Base-by-base conservation (phyloP, 805 yeast species). In the Metschnikowia santaceciliae region DNA sequence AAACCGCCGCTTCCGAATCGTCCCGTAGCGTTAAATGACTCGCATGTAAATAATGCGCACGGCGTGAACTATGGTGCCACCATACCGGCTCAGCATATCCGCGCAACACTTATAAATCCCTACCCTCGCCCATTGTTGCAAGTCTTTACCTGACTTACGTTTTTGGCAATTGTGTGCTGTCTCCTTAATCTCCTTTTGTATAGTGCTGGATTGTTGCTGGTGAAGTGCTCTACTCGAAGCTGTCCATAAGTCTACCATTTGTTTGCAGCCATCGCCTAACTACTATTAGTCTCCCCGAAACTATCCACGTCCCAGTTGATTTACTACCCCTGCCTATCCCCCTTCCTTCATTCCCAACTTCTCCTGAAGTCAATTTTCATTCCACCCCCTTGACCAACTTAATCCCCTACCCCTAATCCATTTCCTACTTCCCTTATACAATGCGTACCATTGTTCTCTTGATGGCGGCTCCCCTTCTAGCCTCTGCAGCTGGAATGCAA, bases 31-130 rank as follows among this genome's bases (percentile, higher is more conserved):
- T 22, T 36, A 44, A 35, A 36, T 44, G 34, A 44, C 47, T 42
- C 46, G 46, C 46, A 42, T 42, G 46, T 34, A 40, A 42, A 42
- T 42, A 26, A 10, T 26, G 46, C 46, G 32, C 38, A 22, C 46
- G 46, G 46, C 46, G 46, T 42, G 34, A 42, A 33, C 32, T 22
- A 15, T 23, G 15, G 32, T 23, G 20, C 5, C 38, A 22, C 38
- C 34, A 15, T 30, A 40, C 43, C 43, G 43, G 33, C 34, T 30
- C 34, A 40, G 34, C 43, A 15, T 40, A 23, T 3, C 43, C 43
- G 43, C 43, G 43, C 43, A 40, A 22, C 46, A 22, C 38, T 13
- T 42, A 42, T 42, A 33, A 33, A 42, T 42, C 22, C 43, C 34
- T 39, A 14, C n/a, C 42, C 11, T 39, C 42, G 32, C 42, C 23